These are phyloP conservation scores for Crataegus laevigata DNA, from an alignment of 306 rosid species.

Conservation along the genomic window DNA sequence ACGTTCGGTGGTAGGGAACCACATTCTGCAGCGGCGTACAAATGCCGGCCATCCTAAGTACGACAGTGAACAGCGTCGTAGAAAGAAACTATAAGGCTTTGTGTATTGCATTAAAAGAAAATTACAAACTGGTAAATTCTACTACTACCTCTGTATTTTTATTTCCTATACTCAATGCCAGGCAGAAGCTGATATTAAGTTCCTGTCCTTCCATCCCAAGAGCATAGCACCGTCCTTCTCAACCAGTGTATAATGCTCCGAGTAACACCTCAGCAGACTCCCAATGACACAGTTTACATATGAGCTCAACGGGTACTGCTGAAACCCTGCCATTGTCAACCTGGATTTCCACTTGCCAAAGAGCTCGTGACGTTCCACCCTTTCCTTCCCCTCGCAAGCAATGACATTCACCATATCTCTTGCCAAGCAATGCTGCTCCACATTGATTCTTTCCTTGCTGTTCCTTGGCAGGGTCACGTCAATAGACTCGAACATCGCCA, in stretches of 20 bases:
- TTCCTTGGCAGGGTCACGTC: slow-evolving; percentile 62
- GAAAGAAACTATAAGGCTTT: not conserved
- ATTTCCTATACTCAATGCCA: slow-evolving; percentile 48
- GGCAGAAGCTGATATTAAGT: slow-evolving; percentile 83
- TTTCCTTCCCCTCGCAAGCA: slow-evolving; percentile 83
- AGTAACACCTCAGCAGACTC: slow-evolving; percentile 61
- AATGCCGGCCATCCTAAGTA: not conserved
- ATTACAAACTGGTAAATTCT: not conserved
- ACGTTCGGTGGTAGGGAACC: not conserved
- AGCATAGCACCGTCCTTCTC: slow-evolving; percentile 94
- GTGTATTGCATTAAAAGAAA: not conserved
- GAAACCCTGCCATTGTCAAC: slow-evolving; percentile 88
- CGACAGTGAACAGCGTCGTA: not conserved
- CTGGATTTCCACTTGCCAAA: slow-evolving; percentile 92
- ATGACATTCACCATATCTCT: slow-evolving; percentile 75
- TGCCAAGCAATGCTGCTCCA: slow-evolving; percentile 90
- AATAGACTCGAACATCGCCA: slow-evolving; percentile 88
- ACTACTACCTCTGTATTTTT: slow-evolving; percentile 17
- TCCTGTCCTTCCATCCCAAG: slow-evolving; percentile 84
- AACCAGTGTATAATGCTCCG: slow-evolving; percentile 63
- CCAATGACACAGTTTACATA: slow-evolving; percentile 71
- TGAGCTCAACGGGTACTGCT: slow-evolving; percentile 70
- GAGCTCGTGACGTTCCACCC: slow-evolving; percentile 90
- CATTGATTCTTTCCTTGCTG: slow-evolving; percentile 69
- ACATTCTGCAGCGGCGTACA: not conserved